Conservation (phyloP, 2,329 filamentous ascomycete species). For the Stenocarpella maydis region DNA sequence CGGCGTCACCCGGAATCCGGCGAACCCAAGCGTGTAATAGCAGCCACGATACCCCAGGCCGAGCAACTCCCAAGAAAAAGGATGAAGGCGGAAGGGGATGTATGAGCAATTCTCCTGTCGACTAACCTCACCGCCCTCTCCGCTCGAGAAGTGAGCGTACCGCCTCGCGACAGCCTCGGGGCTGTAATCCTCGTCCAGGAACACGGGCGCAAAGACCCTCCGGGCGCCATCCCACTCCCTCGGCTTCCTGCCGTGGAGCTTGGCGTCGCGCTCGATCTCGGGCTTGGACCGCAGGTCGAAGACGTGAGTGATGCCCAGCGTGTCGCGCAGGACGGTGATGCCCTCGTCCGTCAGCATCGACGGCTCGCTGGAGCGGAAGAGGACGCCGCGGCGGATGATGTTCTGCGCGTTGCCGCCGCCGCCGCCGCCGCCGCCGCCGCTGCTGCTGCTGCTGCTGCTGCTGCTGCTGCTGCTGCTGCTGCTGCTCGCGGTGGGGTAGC, state of each 20-base stretch:
- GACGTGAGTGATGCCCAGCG: slow-evolving; percentile 68
- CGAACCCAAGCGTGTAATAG: background rate
- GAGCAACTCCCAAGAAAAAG: slow-evolving; percentile 22
- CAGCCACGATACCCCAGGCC: background rate
- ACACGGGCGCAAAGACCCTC: slow-evolving; percentile 71
- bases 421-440: background rate
- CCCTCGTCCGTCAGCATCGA: slow-evolving; percentile 64
- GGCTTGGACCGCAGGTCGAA: slow-evolving; percentile 73
- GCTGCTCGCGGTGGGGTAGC: slow-evolving; percentile 55
- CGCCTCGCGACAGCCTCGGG: slow-evolving; percentile 70
- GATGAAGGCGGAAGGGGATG: slow-evolving; percentile 13
- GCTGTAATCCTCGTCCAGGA: slow-evolving; percentile 65
- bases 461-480: slow-evolving; percentile 28
- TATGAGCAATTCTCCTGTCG: background rate
- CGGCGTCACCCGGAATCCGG: too few relatives aligned
- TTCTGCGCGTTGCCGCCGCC: slow-evolving; percentile 34
- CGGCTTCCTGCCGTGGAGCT: slow-evolving; percentile 44
- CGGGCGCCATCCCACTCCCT: slow-evolving; percentile 59
- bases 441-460: slow-evolving; percentile 15
- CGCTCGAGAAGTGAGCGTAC: slow-evolving; percentile 65
- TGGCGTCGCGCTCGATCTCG: slow-evolving; percentile 61
- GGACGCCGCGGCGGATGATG: slow-evolving; percentile 58
- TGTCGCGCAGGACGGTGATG: slow-evolving; percentile 54
- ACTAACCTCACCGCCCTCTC: slow-evolving; percentile 54
- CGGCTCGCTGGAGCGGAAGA: slow-evolving; percentile 76